Evolutionary conservation across 2,329 filamentous ascomycete species (phyloP), one percentile per base, ranked within the genome.

Genomic region (Botryosphaeria dothidea): DNA sequence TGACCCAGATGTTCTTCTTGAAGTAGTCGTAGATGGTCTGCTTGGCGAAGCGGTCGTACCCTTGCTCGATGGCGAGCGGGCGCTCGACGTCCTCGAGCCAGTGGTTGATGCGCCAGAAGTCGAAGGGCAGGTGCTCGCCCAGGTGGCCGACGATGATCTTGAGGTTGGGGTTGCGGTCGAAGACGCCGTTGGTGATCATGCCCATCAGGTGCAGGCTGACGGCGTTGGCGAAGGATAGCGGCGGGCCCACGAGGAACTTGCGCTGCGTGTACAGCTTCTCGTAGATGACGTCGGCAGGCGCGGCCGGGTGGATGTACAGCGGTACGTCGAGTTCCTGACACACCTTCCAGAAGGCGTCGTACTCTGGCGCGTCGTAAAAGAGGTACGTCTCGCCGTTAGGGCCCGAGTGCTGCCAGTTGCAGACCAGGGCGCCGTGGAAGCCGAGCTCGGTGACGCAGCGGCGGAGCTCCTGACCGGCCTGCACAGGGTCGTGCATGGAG

Each of bases 291-390:
- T 85, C 86, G 5, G 70, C 69, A 1, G 87, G 85, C 68, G 84
- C 83, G 54, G 84, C 79, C 0, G 87, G 88, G 72, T 90, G 88
- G 0, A 90, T 79, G 70, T 90, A 90, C 56, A 90, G 81, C 0
- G 87, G 87, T 0, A 89, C 86, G 65, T 89, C 85, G 0, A 90
- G 82, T 48, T 88, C 84, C 1, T 80, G 80, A 8, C 83, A 81
- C 0, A 82, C 83, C 13, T 79, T 71, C 87, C 87, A 90, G 80
- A 90, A 89, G 23, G 82, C 73, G 68, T 88, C 85, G 81, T 84
- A 90, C 66, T 85, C 82, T 0, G 83, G 80, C 8, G 81, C 78
- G 70, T 90, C 88, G 75, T 89, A 90, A 77, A 89, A 90, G 72
- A 89, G 78, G 79, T 87, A 84, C 25, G 83, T 82, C 64, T 88